phyloP scores from a whole-genome alignment of 2,329 filamentous ascomycete genomes.

The Aspergillus ruber region DNA sequence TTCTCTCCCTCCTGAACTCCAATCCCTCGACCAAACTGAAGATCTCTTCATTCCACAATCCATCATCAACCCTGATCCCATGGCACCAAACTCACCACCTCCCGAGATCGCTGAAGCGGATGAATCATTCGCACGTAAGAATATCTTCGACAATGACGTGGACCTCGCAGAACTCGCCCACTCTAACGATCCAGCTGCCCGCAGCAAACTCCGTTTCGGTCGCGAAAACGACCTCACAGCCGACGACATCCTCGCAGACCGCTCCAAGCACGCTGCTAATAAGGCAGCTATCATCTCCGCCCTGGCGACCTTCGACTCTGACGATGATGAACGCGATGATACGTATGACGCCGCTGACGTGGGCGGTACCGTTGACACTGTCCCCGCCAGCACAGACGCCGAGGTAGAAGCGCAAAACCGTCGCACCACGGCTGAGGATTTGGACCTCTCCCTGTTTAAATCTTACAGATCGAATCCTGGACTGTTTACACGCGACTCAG shows the following conservation, averaged over 20 bases:
- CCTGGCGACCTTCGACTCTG: conserved; percentile 79
- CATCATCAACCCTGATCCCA: conserved; percentile 49
- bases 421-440: conserved; percentile 25
- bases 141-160: conserved; percentile 68
- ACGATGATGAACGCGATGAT: conserved; percentile 95
- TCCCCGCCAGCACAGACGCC: conserved; percentile 37
- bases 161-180: conserved; percentile 67
- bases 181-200: conserved; percentile 43
- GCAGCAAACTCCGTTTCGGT: conserved; percentile 65
- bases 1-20: conserved; percentile 63
- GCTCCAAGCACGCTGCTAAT: conserved; percentile 54
- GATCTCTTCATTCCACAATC: conserved; percentile 33
- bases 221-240: conserved; percentile 60
- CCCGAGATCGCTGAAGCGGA: conserved; percentile 24
- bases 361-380: conserved; percentile 73
- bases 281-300: conserved; percentile 87
- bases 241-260: conserved; percentile 65
- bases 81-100: conserved; percentile 49
- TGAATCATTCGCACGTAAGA: conserved; percentile 48
- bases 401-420: conserved; percentile 53
- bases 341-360: conserved; percentile 92
- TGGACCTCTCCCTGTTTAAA: conserved; percentile 68
- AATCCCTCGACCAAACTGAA: conserved; percentile 57
- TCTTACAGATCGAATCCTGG: conserved; percentile 60
- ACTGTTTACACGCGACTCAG: conserved; percentile 65